Evolutionary conservation across 2,329 filamentous ascomycete genomes (phyloP), one percentile per base, ranked within the genome.

Genomic region (Xylogone sp.): DNA sequence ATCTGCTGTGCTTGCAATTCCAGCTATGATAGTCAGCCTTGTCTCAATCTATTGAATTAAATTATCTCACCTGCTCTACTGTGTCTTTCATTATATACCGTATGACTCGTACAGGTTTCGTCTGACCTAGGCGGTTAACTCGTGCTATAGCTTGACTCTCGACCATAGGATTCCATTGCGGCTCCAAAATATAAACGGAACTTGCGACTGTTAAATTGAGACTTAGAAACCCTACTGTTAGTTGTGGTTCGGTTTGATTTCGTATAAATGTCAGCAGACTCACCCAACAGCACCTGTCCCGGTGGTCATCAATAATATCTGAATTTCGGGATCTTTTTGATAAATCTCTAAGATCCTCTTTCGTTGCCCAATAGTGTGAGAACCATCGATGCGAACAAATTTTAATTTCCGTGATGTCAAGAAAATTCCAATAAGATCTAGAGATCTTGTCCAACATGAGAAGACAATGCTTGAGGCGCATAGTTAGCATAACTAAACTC

Each of bases 161-260:
- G 3, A 60, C 50, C 45, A 54, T 54, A 0, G 55, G 58, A 21
- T 60, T 59, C 56, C 58, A 61, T 46, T 60, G 56, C 13, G 56
- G 58, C 21, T 59, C 58, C 10, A 60, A 27, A n/a, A 59, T 52
- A 46, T 59, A 55, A 1, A 61, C 53, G 43, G 49, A 50, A 48
- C 54, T 59, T 42, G 58, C 59, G 24, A 56, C 49, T 9, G 56
- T 54, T 1, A 61, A 24, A 46, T 59, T 59, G 2, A 59, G 34
- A 7, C 56, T 58, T 31, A 31, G 27, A 31, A 13, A 48, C 31
- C 9, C 46, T n/a, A 39, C 42, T 42, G 31, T 27, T 31, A 4
- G 18, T 20, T 12, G 24, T 21, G 46, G n/a, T n/a, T n/a, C n/a
- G 29, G 21, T 46, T 51, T 16, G 46, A 21, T 24, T 43, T 46